Base-by-base conservation (phyloP, 1,284 basidiomycete species). In the Hypsizygus ulmarius region DNA sequence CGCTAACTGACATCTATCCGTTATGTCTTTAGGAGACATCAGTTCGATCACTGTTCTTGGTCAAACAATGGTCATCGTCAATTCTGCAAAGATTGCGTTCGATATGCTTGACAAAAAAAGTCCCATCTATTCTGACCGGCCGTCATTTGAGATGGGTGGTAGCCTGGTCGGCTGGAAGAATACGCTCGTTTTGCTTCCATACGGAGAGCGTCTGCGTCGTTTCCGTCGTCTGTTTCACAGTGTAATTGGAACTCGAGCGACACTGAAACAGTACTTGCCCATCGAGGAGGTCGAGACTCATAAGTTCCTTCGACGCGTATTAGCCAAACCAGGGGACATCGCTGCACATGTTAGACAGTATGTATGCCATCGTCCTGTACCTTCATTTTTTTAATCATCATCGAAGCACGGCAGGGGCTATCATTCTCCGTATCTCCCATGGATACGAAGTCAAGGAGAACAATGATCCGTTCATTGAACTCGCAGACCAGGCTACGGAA, bases 151-250 rank as follows among this genome's bases (percentile, higher is more conserved):
- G 16, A 78, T 80, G 79, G 78, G 75, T 34, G 79, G 79, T 43
- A 81, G 87, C 59, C 72, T 86, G 11, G 72, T 82, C 19, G 84
- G 84, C 35, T 87, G 83, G 84, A 79, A 80, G 52, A 70, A 82
- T 49, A 77, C 78, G 0, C 69, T 85, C 25, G 81, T 75, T 12
- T 73, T 87, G 45, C 66, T 78, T 39, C 79, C 74, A 19, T 85
- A 84, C 58, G 79, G 79, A 48, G 77, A 81, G 55, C 74, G 73
- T 34, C 78, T 84, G 62, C 79, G 82, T 40, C 77, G 77, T 55
- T 82, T 77, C 59, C 78, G 84, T 51, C 76, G 75, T 51, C 66
- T 79, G 37, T 77, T 83, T 56, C 78, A 80, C 53, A 73, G 71
- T 39, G 59, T 77, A 12, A 82, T 86, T 47, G 84, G 84, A 30